A percentile compares a stretch with the other conserved stretches of the same genome.
phyloP scores from a whole-genome alignment of 208 protist genomes.

The Trypanosomatidae sp. region DNA sequence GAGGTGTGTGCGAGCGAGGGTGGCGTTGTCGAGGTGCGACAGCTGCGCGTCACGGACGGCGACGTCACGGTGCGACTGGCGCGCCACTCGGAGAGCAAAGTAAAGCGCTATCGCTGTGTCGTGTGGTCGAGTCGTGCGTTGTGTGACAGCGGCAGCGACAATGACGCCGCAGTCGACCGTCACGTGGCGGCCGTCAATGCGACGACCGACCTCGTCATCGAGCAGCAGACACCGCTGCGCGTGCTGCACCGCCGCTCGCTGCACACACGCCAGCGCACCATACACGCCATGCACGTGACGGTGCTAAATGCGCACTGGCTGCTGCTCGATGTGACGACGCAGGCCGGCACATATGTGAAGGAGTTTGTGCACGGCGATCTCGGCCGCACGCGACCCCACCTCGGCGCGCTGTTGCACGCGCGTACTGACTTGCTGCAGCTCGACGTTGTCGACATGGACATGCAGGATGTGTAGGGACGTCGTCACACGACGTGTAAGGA shows the following conservation, averaged over 20 bases:
- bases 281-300: constrained; percentile 65
- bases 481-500: no score
- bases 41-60: constrained; percentile 40
- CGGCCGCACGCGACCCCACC: constrained; percentile 84
- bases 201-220: constrained; percentile 36
- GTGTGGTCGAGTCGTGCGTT: constrained; percentile 71
- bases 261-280: constrained; percentile 49
- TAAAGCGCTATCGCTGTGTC: constrained; percentile 84
- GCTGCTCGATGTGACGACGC: constrained; percentile 83
- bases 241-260: constrained; percentile 92
- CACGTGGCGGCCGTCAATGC: constrained; percentile 21
- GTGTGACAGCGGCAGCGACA: not conserved
- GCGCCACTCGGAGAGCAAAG: constrained; percentile 78
- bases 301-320: constrained; percentile 84
- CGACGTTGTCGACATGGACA: constrained; percentile 89
- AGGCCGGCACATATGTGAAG: constrained; percentile 97
- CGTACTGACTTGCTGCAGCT: constrained; percentile 91
- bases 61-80: constrained; percentile 65
- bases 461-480: constrained; percentile 56
- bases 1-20: constrained; percentile 42
- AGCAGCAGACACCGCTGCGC: constrained; percentile 88
- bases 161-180: constrained; percentile 14
- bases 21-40: constrained; percentile 48
- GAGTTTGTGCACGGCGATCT: constrained; percentile 97
- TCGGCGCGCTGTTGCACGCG: constrained; percentile 69